Evolutionary conservation across 129 eudicot species (phyloP), one percentile per base, ranked within the genome.

Genomic region (Lonicera japonica): DNA sequence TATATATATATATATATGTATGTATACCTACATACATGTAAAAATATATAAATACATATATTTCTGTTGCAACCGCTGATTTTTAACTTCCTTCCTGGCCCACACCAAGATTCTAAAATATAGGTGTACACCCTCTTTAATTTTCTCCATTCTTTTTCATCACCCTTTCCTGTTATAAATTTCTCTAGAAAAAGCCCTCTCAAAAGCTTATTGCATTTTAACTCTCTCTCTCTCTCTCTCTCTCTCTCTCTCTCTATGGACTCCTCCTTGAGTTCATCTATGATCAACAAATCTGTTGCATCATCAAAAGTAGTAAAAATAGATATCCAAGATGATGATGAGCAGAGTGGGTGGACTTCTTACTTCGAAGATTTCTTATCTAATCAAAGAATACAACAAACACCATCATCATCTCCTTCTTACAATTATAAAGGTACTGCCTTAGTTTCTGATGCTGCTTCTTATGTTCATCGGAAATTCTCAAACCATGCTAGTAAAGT

Each of bases 331-430:
- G 10, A 38, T 43, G 16, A 2, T 2, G 13, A 10, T 16, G 87
- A 86, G 71, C 85, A 83, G 67, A 87, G 95, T 72, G 95, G 95
- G 9, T 87, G 95, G 95, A 87, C 95, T 43, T n/a, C 72, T 40
- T 87, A 87, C 57, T 79, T 87, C 61, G 86, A 80, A 57, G 91
- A 87, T 65, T 87, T 80, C 63, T 73, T 83, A 20, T 77, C 67
- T 20, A 65, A 74, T 39, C 82, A 75, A 70, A 79, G 56, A 58
- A 67, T 56, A n/a, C 22, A 55, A 24, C 21, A 54, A 21, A 15
- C 23, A 22, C 52, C 68, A 29, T 57, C 53, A 11, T 16, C 4
- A 23, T 7, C 21, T 29, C 0, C 51, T 1, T 58, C 65, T 29
- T 77, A 62, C 61, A 36, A 41, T 25, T 43, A 40, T 38, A 51